These are phyloP conservation scores for Coniferiporia sulphurascens DNA, from an alignment of 1,284 basidiomycete species.

Conservation along the genomic window DNA sequence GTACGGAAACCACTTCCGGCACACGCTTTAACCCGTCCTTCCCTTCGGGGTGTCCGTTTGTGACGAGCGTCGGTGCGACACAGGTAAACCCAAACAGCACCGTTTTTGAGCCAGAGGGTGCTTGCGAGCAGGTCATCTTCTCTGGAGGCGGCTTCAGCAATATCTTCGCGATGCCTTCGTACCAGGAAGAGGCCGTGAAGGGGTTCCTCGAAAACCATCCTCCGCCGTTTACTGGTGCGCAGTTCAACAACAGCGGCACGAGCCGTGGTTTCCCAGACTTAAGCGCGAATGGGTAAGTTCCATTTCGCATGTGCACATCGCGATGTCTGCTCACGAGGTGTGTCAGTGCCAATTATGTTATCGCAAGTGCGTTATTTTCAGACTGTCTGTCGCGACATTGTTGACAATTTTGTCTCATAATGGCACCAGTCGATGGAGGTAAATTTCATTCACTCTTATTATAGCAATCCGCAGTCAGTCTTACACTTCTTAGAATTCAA, in stretches of 20 bases:
- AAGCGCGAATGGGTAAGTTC: constrained; percentile 22
- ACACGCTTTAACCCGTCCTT: constrained; percentile 30
- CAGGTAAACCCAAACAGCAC: constrained; percentile 25
- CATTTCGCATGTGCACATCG: background rate
- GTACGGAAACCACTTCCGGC: constrained; percentile 6
- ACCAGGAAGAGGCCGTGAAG: constrained; percentile 26
- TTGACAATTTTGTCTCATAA: constrained; percentile 17
- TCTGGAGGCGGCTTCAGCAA: constrained; percentile 35
- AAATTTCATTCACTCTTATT: background rate
- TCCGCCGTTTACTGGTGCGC: constrained; percentile 26
- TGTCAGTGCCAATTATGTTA: constrained; percentile 23
- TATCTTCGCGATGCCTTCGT: constrained; percentile 29
- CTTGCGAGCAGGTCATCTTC: constrained; percentile 26
- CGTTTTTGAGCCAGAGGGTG: constrained; percentile 25
- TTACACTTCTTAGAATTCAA: constrained; percentile 19
- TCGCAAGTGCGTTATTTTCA: constrained; percentile 21
- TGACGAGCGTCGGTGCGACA: constrained; percentile 29
- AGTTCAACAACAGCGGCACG: constrained; percentile 28
- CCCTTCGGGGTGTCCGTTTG: constrained; percentile 30
- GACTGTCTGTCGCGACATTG: background rate
- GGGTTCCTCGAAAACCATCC: constrained; percentile 27
- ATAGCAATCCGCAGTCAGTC: background rate
- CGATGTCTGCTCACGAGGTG: background rate
- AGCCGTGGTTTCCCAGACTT: constrained; percentile 25
- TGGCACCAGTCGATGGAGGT: constrained; percentile 17